A percentile compares a stretch with the other conserved stretches of the same genome.
Conservation (phyloP, 2,329 filamentous ascomycete genomes). For the Arthroderma uncinatum region DNA sequence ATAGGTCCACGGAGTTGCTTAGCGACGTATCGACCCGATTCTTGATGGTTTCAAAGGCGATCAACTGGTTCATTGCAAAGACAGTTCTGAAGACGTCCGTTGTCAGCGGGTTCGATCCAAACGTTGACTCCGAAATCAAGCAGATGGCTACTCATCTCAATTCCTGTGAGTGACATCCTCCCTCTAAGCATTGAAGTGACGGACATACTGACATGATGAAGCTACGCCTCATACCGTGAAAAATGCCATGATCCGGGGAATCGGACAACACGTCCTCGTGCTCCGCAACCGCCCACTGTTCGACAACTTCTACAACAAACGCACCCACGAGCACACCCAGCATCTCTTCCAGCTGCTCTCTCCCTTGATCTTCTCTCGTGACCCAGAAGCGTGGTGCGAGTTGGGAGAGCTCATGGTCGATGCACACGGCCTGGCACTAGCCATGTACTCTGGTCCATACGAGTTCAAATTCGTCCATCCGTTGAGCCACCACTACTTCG, state of each 20-base stretch:
- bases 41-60: conserved; percentile 21
- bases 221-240: conserved; percentile 17
- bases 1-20: conserved; percentile 16
- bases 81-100: conserved; percentile 19
- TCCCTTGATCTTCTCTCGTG: conserved; percentile 16
- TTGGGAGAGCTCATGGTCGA: conserved; percentile 20
- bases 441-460: conserved; percentile 21
- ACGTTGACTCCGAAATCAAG: conserved; percentile 18
- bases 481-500: neutral
- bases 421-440: conserved; percentile 20
- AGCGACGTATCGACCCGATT: conserved; percentile 17
- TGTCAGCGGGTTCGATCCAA: conserved; percentile 19
- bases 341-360: conserved; percentile 18
- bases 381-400: conserved; percentile 15
- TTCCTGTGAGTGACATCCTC: conserved; percentile 14
- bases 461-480: conserved; percentile 16
- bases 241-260: conserved; percentile 16
- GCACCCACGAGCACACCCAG: conserved; percentile 14
- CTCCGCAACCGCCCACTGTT: conserved; percentile 19
- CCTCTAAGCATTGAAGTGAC: neutral
- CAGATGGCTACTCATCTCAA: conserved; percentile 15
- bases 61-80: conserved; percentile 21
- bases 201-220: conserved; percentile 5
- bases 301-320: conserved; percentile 17
- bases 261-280: conserved; percentile 16